Evolutionary conservation across 1,284 basidiomycete species (phyloP).

Genomic region (Cryptococcus depauperatus): DNA sequence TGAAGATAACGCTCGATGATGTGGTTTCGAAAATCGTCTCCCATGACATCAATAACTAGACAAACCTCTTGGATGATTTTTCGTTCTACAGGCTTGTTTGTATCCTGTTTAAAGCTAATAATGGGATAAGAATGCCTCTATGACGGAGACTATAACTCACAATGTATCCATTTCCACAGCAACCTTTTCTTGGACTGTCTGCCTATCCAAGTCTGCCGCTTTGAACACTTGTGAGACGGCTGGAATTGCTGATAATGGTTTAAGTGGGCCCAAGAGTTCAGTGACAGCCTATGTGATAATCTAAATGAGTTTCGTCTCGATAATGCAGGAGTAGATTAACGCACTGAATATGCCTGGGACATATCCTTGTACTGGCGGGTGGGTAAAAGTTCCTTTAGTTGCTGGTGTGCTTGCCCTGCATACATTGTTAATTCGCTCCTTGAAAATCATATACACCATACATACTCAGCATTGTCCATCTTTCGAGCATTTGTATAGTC

Average conservation of each 20-base stretch:
- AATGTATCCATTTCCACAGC: slow-evolving; percentile 84
- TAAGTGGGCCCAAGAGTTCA: slow-evolving; percentile 70
- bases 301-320: slow-evolving; percentile 1
- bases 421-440: neutral
- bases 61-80: slow-evolving; percentile 67
- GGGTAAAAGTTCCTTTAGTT: slow-evolving; percentile 67
- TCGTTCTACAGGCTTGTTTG: slow-evolving; percentile 58
- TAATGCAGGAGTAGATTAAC: slow-evolving; percentile 1
- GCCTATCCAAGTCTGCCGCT: slow-evolving; percentile 69
- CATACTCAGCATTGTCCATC: slow-evolving; percentile 88
- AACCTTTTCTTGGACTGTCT: slow-evolving; percentile 63
- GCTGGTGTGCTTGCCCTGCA: slow-evolving; percentile 69
- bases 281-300: slow-evolving; percentile 61
- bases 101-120: slow-evolving; percentile 67
- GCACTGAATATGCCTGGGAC: slow-evolving; percentile 66
- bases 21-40: slow-evolving; percentile 61
- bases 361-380: slow-evolving; percentile 76
- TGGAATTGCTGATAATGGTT: slow-evolving; percentile 62
- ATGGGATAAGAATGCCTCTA: neutral
- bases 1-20: slow-evolving; percentile 85
- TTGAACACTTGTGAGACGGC: slow-evolving; percentile 68
- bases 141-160: slow-evolving; percentile 51
- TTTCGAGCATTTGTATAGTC: slow-evolving; percentile 83
- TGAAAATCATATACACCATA: slow-evolving; percentile 8
- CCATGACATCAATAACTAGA: slow-evolving; percentile 74